Base-by-base conservation (phyloP, 805 yeast genomes). In the Myxozyma neotropica region DNA sequence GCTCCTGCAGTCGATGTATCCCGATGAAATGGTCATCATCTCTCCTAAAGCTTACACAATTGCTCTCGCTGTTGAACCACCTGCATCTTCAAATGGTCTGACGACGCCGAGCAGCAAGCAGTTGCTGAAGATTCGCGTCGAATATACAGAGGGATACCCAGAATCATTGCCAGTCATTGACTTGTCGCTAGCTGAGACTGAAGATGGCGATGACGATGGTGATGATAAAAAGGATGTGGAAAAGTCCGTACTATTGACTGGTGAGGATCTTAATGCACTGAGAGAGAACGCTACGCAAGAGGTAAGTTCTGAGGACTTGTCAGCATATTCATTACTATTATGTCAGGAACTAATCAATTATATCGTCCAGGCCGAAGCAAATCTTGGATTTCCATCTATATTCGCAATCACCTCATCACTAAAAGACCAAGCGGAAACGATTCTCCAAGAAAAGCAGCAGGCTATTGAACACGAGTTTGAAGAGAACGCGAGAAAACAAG, bases 321-420 rank as follows among this genome's bases (percentile, higher is more conserved):
- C 13, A 13, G 5, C 6, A 2, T 13, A 17, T 38, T 19, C 19
- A 8, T 21, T 31, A 38, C 24, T n/a, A n/a, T n/a, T n/a, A 47
- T 3, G 7, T 3, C 21, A 26, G 17, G 7, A 7, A 21, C 50
- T 49, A 38, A 43, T 33, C 12, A n/a, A n/a, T 10, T 7, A 4
- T 6, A 7, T 10, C 33, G 12, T 23, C 12, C 17, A 58, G 59
- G 94, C 94, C 1, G 86, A 85, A 59, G 84, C 87, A 70, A 86
- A 89, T 69, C 61, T 92, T 1, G 99, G 99, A 0, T 87, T 93
- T 81, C 96, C 97, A n/a, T 85, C 91, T 65, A 81, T 93, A 4
- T 94, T 92, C 74, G 83, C 96, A 0, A 72, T 93, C 46, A 81
- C 88, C 0, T 83, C 95, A 0, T 77, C 83, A 7, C 78, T 91